These are phyloP conservation scores for Serpula lacrymans DNA, from an alignment of 768 basidiomycete genomes.

Conservation along the genomic window DNA sequence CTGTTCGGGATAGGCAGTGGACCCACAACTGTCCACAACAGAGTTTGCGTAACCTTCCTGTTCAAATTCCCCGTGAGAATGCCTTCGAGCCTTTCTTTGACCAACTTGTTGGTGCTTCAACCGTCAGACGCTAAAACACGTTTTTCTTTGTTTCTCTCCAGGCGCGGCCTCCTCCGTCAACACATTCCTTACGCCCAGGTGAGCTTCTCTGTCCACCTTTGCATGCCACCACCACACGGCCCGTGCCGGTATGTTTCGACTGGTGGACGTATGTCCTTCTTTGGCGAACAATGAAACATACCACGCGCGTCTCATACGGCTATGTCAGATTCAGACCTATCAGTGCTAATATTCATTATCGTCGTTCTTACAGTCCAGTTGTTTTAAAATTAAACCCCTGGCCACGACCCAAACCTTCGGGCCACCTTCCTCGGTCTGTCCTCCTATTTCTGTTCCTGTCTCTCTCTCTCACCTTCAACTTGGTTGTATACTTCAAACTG, in stretches of 20 bases:
- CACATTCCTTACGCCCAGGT: slow-evolving; percentile 61
- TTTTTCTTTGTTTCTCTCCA: slow-evolving; percentile 24
- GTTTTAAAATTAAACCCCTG: slow-evolving; percentile 14
- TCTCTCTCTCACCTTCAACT: background rate
- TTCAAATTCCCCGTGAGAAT: slow-evolving; percentile 31
- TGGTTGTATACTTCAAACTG: slow-evolving; percentile 13
- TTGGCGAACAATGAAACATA: slow-evolving; percentile 24
- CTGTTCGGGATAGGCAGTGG: slow-evolving; percentile 41
- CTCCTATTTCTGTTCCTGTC: slow-evolving; percentile 20
- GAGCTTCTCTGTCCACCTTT: slow-evolving; percentile 21
- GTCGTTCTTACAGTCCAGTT: slow-evolving; percentile 15
- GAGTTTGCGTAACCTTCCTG: slow-evolving; percentile 38
- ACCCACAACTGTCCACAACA: slow-evolving; percentile 53
- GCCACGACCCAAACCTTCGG: slow-evolving; percentile 19
- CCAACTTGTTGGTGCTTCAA: slow-evolving; percentile 5
- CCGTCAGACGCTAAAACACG: slow-evolving; percentile 4
- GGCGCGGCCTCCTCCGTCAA: slow-evolving; percentile 72
- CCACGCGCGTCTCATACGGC: no score
- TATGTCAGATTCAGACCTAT: no score
- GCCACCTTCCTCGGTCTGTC: slow-evolving; percentile 23
- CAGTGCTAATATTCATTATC: slow-evolving; percentile 16
- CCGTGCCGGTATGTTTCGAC: slow-evolving; percentile 8
- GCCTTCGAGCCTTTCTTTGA: slow-evolving; percentile 13
- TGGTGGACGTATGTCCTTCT: slow-evolving; percentile 12
- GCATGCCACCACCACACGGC: no score